Percentiles rank a stretch among this genome's conserved stretches.
Conservation (phyloP, 768 basidiomycete species). For the Dentipellis fragilis region DNA sequence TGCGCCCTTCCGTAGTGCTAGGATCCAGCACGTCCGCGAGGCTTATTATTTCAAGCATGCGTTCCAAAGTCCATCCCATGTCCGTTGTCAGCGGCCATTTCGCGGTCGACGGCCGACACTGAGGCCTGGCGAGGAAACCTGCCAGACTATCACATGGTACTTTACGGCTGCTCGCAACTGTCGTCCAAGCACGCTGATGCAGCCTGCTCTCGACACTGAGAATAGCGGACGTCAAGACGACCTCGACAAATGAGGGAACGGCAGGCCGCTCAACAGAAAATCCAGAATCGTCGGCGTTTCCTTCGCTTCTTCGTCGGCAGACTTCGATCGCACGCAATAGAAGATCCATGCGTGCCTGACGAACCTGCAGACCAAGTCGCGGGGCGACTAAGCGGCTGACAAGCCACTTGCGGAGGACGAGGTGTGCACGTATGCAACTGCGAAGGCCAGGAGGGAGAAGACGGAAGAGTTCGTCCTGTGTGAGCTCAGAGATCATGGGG, state of each 20-base stretch:
- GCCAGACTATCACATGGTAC: constrained; percentile 51
- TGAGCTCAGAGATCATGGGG: constrained; percentile 56
- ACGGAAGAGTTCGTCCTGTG: constrained; percentile 62
- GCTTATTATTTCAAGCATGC: constrained; percentile 70
- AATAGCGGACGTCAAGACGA: constrained; percentile 64
- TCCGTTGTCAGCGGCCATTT: constrained; percentile 54
- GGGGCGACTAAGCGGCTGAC: constrained; percentile 59
- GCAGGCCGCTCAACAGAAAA: constrained; percentile 48
- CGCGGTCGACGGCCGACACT: constrained; percentile 27
- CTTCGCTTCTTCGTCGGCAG: constrained; percentile 51
- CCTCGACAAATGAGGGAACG: constrained; percentile 73
- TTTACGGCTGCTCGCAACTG: constrained; percentile 54
- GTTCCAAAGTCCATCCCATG: constrained; percentile 76
- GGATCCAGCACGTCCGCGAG: constrained; percentile 61
- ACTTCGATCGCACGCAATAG: constrained; percentile 67
- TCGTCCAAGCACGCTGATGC: constrained; percentile 71
- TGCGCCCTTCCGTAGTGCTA: constrained; percentile 34
- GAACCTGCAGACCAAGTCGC: constrained; percentile 47
- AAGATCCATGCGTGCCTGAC: constrained; percentile 67
- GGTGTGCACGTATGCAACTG: constrained; percentile 68
- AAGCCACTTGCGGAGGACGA: constrained; percentile 71
- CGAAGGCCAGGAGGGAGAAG: constrained; percentile 67
- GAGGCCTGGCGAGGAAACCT: constrained; percentile 44
- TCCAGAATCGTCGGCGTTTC: constrained; percentile 18
- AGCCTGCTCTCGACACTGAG: constrained; percentile 72